phyloP scores from a whole-genome alignment of 2,329 filamentous ascomycete species.

The Epichloe scottii region DNA sequence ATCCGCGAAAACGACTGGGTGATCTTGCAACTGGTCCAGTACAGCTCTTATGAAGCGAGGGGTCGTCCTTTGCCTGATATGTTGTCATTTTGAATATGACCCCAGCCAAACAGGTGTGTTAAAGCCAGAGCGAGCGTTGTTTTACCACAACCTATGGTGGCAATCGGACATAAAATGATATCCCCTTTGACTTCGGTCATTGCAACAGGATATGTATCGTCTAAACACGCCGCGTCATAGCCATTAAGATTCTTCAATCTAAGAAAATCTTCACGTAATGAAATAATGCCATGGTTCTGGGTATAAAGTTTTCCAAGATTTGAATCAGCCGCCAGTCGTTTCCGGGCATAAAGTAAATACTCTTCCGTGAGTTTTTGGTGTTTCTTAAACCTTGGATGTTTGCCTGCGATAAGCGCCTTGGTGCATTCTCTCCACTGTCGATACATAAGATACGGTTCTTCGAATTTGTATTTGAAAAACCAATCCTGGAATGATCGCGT shows the following conservation, averaged over 20 bases:
- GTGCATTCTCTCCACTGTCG: slow-evolving; percentile 97
- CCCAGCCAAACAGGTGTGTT: slow-evolving; percentile 75
- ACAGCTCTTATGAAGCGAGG: slow-evolving; percentile 65
- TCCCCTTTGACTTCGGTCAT: slow-evolving; percentile 48
- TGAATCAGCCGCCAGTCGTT: slow-evolving; percentile 56
- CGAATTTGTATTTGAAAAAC: slow-evolving; percentile 99
- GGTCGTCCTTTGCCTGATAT: slow-evolving; percentile 70
- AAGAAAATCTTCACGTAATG: slow-evolving; percentile 78
- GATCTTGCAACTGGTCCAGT: slow-evolving; percentile 47
- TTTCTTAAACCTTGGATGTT: slow-evolving; percentile 67
- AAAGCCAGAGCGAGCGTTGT: slow-evolving; percentile 81
- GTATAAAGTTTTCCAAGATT: slow-evolving; percentile 60
- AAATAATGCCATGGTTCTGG: slow-evolving; percentile 89
- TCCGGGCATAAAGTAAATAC: slow-evolving; percentile 72
- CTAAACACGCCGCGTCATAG: slow-evolving; percentile 71
- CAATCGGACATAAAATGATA: slow-evolving; percentile 77
- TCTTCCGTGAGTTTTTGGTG: slow-evolving; percentile 83
- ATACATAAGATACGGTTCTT: slow-evolving; percentile 98
- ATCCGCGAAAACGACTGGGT: slow-evolving; percentile 74
- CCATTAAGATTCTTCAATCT: slow-evolving; percentile 74
- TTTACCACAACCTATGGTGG: slow-evolving; percentile 93
- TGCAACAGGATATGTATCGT: slow-evolving; percentile 35
- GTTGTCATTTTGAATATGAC: slow-evolving; percentile 93
- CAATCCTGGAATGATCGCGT: slow-evolving; percentile 62
- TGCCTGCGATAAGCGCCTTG: slow-evolving; percentile 70